Conservation (phyloP, 2,329 filamentous ascomycete genomes). For the Thielaviopsis populi region DNA sequence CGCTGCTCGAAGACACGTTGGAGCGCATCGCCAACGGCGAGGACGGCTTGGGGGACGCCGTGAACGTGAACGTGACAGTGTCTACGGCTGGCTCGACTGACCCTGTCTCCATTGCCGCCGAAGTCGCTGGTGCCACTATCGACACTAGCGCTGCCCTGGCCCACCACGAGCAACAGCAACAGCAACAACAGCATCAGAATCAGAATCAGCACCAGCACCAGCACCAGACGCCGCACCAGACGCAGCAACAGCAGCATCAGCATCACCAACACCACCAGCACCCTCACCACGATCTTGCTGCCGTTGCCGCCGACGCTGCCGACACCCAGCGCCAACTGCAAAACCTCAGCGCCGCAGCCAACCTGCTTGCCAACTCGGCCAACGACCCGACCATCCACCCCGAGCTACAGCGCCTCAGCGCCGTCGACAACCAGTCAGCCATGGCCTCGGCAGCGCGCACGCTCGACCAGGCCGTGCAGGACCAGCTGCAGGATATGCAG, state of each 20-base stretch:
- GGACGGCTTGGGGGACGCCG: not conserved
- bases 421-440: conserved; percentile 6
- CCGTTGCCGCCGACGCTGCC: conserved; percentile 10
- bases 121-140: not conserved
- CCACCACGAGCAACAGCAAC: conserved; percentile 5
- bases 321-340: conserved; percentile 17
- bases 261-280: conserved; percentile 17
- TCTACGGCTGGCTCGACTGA: not conserved
- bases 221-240: conserved; percentile 13
- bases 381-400: conserved; percentile 20
- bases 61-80: not conserved
- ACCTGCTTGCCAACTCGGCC: conserved; percentile 23
- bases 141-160: not conserved
- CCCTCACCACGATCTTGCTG: conserved; percentile 15
- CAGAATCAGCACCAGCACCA: conserved; percentile 12
- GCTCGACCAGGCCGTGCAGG: conserved; percentile 19
- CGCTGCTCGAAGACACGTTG: conserved; percentile 13
- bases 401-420: conserved; percentile 21
- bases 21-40: conserved; percentile 10
- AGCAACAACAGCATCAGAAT: conserved; percentile 4
- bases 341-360: conserved; percentile 20
- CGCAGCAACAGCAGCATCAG: conserved; percentile 15
- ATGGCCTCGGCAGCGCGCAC: conserved; percentile 5
- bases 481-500: conserved; percentile 18
- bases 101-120: not conserved